Conservation (phyloP, 805 yeast genomes). For the Isabelozyma heimii region DNA sequence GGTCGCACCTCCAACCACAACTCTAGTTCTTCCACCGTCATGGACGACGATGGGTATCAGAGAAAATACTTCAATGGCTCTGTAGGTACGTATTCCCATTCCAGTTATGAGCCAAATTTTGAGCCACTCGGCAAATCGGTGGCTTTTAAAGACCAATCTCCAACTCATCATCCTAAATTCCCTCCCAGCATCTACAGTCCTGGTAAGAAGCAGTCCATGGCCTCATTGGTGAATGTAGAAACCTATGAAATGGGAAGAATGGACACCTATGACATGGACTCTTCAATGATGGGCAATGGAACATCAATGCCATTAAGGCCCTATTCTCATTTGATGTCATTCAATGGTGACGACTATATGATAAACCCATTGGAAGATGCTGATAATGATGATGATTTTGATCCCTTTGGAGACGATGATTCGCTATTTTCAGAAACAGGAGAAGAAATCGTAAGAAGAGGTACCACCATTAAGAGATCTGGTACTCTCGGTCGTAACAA, state of each 20-base stretch:
- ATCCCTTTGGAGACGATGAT: constrained; percentile 45
- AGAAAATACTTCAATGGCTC: background rate
- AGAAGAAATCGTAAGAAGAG: constrained; percentile 32
- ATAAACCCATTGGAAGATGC: constrained; percentile 41
- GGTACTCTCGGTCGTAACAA: constrained; percentile 13
- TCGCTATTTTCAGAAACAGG: constrained; percentile 41
- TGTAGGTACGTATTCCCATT: background rate
- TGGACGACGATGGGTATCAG: background rate
- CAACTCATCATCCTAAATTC: constrained; percentile 17
- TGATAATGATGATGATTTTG: constrained; percentile 30
- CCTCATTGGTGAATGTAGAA: constrained; percentile 1
- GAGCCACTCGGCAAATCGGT: constrained; percentile 18
- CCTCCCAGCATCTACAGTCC: constrained; percentile 29
- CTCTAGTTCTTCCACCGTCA: background rate
- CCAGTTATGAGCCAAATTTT: background rate
- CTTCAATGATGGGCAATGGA: background rate
- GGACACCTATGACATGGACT: constrained; percentile 7
- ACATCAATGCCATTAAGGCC: constrained; percentile 15
- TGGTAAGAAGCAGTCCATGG: constrained; percentile 12
- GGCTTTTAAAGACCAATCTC: constrained; percentile 25
- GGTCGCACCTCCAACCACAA: background rate
- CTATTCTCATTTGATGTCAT: constrained; percentile 19
- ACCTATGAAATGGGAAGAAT: constrained; percentile 18
- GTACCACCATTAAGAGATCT: constrained; percentile 25
- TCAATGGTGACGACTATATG: constrained; percentile 36